Percentiles rank a stretch among this genome's conserved stretches.
Evolutionary conservation across 495 filamentous ascomycete genomes (phyloP).

Genomic region (Penicillium cinerascens): DNA sequence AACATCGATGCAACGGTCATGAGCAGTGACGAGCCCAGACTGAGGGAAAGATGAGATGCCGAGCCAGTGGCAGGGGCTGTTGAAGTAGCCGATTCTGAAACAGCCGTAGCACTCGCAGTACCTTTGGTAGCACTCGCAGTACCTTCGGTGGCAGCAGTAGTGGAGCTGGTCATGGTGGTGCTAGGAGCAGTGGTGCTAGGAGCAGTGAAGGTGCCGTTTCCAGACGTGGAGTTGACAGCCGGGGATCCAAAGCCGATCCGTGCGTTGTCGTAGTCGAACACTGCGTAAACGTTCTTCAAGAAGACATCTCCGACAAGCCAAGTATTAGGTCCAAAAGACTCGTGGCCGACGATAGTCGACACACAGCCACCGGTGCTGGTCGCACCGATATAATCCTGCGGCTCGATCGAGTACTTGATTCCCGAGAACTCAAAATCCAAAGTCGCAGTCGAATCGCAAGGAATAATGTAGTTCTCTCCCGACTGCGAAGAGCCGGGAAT

Average conservation of each 20-base stretch:
- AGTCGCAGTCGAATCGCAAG: conserved; percentile 59
- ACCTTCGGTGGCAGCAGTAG: background rate
- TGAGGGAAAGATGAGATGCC: conserved; percentile 6
- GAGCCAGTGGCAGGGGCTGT: conserved; percentile 8
- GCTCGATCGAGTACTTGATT: conserved; percentile 58
- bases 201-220: conserved; percentile 20
- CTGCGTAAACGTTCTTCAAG: conserved; percentile 84
- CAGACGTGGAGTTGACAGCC: conserved; percentile 5
- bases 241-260: conserved; percentile 40
- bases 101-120: conserved; percentile 1
- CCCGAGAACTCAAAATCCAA: conserved; percentile 55
- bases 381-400: conserved; percentile 65
- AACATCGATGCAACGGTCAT: conserved; percentile 5
- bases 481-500: conserved; percentile 55
- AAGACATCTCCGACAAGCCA: conserved; percentile 85
- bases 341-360: conserved; percentile 58
- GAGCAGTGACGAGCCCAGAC: conserved; percentile 14
- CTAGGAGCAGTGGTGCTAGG: too few species aligned
- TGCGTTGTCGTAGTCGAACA: conserved; percentile 66
- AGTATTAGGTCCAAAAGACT: conserved; percentile 44
- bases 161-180: conserved; percentile 2
- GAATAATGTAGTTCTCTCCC: conserved; percentile 60
- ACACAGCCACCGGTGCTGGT: conserved; percentile 48
- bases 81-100: background rate
- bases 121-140: background rate